Percentiles rank a stretch among this genome's conserved stretches.
Conservation (phyloP, 1,139 yeast species). For the Diutina sp. region DNA sequence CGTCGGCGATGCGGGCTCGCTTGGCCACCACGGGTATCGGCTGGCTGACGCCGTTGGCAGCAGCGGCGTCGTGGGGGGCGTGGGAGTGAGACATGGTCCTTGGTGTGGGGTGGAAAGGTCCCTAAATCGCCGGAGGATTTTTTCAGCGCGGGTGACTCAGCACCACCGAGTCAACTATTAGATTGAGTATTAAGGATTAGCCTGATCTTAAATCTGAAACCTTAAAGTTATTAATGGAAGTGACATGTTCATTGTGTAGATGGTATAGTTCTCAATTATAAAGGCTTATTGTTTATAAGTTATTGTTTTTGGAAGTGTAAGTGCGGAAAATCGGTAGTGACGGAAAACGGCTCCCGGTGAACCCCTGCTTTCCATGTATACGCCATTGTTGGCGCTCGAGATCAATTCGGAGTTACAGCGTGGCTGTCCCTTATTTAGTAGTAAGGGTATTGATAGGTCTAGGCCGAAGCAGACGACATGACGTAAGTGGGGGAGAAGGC, state of each 20-base stretch:
- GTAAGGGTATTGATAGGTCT: background rate
- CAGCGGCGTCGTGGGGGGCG: background rate
- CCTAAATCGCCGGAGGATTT: background rate
- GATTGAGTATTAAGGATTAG: too few relatives aligned
- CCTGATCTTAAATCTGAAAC: too few relatives aligned
- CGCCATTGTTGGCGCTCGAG: too few relatives aligned
- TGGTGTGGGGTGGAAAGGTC: background rate
- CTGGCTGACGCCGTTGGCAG: background rate
- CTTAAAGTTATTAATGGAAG: too few relatives aligned
- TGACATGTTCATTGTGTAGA: too few relatives aligned
- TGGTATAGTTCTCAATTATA: too few relatives aligned
- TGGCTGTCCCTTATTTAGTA: background rate
- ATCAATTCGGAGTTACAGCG: background rate
- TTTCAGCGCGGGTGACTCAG: background rate
- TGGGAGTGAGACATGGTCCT: background rate
- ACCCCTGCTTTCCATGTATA: too few relatives aligned
- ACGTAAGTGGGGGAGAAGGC: background rate
- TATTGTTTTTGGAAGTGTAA: too few relatives aligned
- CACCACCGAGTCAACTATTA: background rate
- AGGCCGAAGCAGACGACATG: background rate
- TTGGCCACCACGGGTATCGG: background rate
- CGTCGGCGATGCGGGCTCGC: background rate
- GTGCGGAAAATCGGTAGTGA: background rate
- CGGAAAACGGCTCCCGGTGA: background rate
- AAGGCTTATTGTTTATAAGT: too few relatives aligned